A percentile compares a stretch with the other conserved stretches of the same genome.
phyloP scores from a whole-genome alignment of 176 grass and related monocot genomes.

The Phoenix dactylifera region DNA sequence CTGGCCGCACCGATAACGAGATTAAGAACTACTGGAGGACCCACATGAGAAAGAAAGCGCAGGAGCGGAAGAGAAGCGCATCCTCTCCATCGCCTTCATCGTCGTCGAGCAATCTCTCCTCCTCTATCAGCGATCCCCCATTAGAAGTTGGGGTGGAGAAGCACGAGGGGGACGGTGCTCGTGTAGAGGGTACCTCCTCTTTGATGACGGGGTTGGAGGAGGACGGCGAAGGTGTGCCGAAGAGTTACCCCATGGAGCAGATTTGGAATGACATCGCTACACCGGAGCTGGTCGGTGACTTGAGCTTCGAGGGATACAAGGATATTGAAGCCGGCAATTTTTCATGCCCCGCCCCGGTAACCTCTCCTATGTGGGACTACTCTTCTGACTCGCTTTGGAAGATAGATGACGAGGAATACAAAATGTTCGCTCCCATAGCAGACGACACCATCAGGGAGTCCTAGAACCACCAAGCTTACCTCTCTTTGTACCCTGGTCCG shows the following conservation, averaged over 20 bases:
- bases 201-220: conserved; percentile 1
- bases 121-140: conserved; percentile 9
- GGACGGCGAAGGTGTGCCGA: conserved; percentile 8
- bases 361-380: conserved; percentile 68
- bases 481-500: no score
- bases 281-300: conserved; percentile 20
- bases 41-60: conserved; percentile 71
- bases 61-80: conserved; percentile 28
- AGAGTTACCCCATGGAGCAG: conserved; percentile 42
- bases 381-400: conserved; percentile 63
- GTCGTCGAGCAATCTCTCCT: conserved; percentile 1
- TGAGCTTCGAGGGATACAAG: conserved; percentile 37
- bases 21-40: conserved; percentile 99
- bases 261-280: conserved; percentile 85
- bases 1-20: conserved; percentile 98
- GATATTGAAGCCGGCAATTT: not conserved
- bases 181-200: not conserved
- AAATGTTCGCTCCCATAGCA: conserved; percentile 14
- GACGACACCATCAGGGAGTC: no score
- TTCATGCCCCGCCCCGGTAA: not conserved
- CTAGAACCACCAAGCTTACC: no score
- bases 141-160: not conserved
- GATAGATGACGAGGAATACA: conserved; percentile 72
- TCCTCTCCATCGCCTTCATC: conserved; percentile 15
- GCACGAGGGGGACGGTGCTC: not conserved